phyloP scores from a whole-genome alignment of 768 basidiomycete genomes.

The Coprinopsis marcescibilis region DNA sequence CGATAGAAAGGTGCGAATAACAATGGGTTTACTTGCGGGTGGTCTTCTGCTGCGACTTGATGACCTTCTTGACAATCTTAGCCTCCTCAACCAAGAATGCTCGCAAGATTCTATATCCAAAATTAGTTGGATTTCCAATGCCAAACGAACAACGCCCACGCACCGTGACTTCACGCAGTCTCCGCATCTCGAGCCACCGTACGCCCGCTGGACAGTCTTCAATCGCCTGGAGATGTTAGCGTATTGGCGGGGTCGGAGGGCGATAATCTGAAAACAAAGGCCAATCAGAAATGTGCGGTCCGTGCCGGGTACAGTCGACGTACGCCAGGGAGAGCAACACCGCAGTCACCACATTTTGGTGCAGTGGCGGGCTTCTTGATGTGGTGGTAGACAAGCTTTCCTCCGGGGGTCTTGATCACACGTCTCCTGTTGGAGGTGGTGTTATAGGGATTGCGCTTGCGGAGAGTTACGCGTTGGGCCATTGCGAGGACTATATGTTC shows the following conservation, averaged over 20 bases:
- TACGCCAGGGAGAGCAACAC: slow-evolving; percentile 89
- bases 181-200: slow-evolving; percentile 96
- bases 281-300: neutral
- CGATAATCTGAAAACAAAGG: slow-evolving; percentile 60
- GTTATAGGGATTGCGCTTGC: slow-evolving; percentile 98
- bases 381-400: slow-evolving; percentile 96
- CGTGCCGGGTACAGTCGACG: slow-evolving; percentile 25
- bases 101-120: slow-evolving; percentile 72
- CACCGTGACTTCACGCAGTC: slow-evolving; percentile 94
- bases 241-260: slow-evolving; percentile 93
- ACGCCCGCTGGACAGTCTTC: slow-evolving; percentile 94
- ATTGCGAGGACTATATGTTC: slow-evolving; percentile 39
- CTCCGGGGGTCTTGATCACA: slow-evolving; percentile 97
- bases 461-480: slow-evolving; percentile 99
- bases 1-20: slow-evolving; percentile 17
- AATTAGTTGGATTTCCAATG: slow-evolving; percentile 9
- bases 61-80: slow-evolving; percentile 99
- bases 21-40: slow-evolving; percentile 34
- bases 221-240: slow-evolving; percentile 94
- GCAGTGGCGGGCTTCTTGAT: slow-evolving; percentile 88
- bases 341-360: slow-evolving; percentile 99
- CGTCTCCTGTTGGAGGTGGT: slow-evolving; percentile 94
- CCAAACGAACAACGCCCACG: slow-evolving; percentile 19
- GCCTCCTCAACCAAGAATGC: slow-evolving; percentile 99
- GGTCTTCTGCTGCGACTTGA: slow-evolving; percentile 79